Conservation (phyloP, 2,329 filamentous ascomycete species). For the Pseudocercospora fijiensis region DNA sequence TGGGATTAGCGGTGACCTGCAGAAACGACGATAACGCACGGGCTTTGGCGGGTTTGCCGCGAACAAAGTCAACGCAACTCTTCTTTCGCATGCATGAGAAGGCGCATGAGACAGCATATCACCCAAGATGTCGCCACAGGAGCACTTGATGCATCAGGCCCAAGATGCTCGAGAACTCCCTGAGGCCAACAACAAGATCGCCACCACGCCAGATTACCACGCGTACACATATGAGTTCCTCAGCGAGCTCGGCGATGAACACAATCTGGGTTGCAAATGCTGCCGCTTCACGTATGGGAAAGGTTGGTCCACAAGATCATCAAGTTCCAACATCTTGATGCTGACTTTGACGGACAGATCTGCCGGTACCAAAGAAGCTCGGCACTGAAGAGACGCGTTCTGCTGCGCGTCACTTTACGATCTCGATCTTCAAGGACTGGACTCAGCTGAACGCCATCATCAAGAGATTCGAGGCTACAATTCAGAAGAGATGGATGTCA, state of each 20-base stretch:
- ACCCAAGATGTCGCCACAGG: background rate
- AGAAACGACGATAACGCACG: background rate
- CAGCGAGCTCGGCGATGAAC: constrained; percentile 24
- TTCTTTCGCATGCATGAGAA: background rate
- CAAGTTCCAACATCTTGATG: background rate
- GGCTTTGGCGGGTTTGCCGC: background rate
- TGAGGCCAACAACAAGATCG: background rate
- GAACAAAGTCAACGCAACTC: background rate
- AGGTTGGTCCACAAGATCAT: background rate
- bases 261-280: constrained; percentile 27
- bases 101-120: background rate
- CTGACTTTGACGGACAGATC: constrained; percentile 16
- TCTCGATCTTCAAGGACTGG: constrained; percentile 41
- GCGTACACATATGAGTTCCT: constrained; percentile 27
- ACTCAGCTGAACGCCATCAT: constrained; percentile 45
- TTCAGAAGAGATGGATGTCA: constrained; percentile 54
- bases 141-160: background rate
- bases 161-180: background rate
- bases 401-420: constrained; percentile 26
- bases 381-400: constrained; percentile 26
- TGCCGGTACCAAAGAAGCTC: constrained; percentile 26
- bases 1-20: background rate
- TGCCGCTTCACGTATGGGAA: constrained; percentile 26
- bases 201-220: constrained; percentile 21
- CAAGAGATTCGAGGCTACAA: constrained; percentile 51